phyloP scores from a whole-genome alignment of 306 rosid genomes.

The Medicago lupulina region DNA sequence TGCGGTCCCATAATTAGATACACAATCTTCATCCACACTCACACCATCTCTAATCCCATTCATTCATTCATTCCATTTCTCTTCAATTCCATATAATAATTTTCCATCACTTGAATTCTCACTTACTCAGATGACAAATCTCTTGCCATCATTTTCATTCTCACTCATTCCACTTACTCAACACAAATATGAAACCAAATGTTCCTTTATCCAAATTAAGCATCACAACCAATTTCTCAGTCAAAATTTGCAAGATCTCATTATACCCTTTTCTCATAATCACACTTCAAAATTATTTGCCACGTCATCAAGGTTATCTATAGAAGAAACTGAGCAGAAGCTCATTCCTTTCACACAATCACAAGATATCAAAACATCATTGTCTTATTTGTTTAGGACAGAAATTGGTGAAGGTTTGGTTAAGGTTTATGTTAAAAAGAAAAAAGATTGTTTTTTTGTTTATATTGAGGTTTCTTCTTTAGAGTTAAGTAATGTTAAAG shows the following conservation, averaged over 20 bases:
- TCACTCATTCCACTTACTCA: slow-evolving; percentile 43
- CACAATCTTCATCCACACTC: too few species aligned
- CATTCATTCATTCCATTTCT: not conserved
- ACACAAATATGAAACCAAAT: slow-evolving; percentile 31
- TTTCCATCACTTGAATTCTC: slow-evolving; percentile 29
- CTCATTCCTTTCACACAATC: slow-evolving; percentile 39
- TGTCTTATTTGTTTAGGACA: slow-evolving; percentile 74
- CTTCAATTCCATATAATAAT: not conserved
- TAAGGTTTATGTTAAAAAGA: slow-evolving; percentile 66
- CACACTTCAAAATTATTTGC: slow-evolving; percentile 48
- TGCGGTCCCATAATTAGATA: too few species aligned
- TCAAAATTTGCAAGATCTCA: slow-evolving; percentile 37
- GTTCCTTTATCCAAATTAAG: slow-evolving; percentile 45
- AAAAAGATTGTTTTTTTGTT: slow-evolving; percentile 53
- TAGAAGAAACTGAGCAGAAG: slow-evolving; percentile 47
- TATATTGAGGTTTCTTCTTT: slow-evolving; percentile 63
- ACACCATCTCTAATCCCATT: not conserved
- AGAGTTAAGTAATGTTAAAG: slow-evolving; percentile 34
- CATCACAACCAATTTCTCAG: slow-evolving; percentile 22
- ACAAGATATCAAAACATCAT: slow-evolving; percentile 50
- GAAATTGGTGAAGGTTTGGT: slow-evolving; percentile 73
- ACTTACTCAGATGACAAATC: slow-evolving; percentile 57
- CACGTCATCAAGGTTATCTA: slow-evolving; percentile 50
- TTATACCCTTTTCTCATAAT: slow-evolving; percentile 30
- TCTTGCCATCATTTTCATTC: slow-evolving; percentile 47